Base-by-base conservation (phyloP, 2,329 filamentous ascomycete species). In the Fusarium sp. region DNA sequence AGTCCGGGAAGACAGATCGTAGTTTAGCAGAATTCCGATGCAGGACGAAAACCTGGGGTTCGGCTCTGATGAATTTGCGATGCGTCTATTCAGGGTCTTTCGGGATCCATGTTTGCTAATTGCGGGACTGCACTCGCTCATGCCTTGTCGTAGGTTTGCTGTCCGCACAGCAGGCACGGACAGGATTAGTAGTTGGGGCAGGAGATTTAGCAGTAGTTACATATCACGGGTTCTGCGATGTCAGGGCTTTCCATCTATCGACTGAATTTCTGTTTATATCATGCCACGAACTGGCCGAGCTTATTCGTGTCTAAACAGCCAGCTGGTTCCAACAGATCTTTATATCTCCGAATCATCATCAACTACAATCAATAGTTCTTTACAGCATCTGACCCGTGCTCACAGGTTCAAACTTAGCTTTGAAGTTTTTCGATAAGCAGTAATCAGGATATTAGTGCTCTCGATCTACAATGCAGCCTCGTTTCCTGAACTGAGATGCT, bases 1-100 rank as follows among this genome's bases (percentile, higher is more conserved):
- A 46, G 41, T 45, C 61, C 60, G 55, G 60, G 55, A 61, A 66
- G 67, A 40, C 20, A 57, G 31, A 62, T 44, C 40, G 47, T 57
- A 16, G 34, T 47, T 57, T 62, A 64, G 61, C 63, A 47, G 62
- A 57, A 62, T 45, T 57, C 41, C 56, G 52, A 44, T 52, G 44
- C 34, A 28, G 23, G 23, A 60, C 41, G 23, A 53, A 64, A 41
- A 60, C 64, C 62, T 54, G 57, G 63, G 62, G 41, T 57, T 31
- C 16, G 36, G 36, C 23, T 34, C 59, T 38, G 30, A 28, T 8
- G n/a, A 31, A 36, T 51, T 34, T 26, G 31, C 52, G 46, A 38
- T 53, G 31, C 26, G 40, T 53, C 16, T 30, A 30, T 9, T 40
- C 33, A 13, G 49, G 62, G 20, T 50, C 53, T 44, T 47, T 15